Evolutionary conservation across 805 yeast species (phyloP), one percentile per base, ranked within the genome.

Genomic region (Komagataella ulmi): DNA sequence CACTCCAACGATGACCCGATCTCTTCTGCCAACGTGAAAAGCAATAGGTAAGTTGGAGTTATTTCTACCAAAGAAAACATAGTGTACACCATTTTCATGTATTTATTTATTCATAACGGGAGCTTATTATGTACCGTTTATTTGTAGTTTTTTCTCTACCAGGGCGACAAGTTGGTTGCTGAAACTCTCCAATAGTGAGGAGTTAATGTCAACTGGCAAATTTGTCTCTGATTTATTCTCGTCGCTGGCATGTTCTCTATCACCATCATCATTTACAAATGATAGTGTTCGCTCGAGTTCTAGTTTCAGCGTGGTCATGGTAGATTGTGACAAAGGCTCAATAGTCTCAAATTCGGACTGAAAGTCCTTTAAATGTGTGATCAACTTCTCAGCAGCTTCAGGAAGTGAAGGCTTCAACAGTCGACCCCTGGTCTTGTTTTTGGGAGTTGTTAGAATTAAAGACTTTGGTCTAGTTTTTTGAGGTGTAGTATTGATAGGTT

Each of bases 11-110:
- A 48, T 12, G 53, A 44, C 50, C 73, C 73, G n/a, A 67, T 70
- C 40, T 58, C 63, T 48, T 51, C 67, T 6, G 67, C 75, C 3
- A 53, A 59, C 1, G 61, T 72, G 19, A 66, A 64, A 51, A 70
- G 73, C 14, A 60, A 68, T 50, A 57, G 54, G 45, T 49, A 21
- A 51, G 21, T 17, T 5, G 24, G n/a, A n/a, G 18, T 24, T 6
- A 14, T 10, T 6, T 14, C 6, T 17, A 14, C 40, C n/a, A 30
- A 30, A 30, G 36, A 14, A 10, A 24, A 30, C 40, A 30, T 30
- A 30, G 40, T 30, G 14, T 30, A 30, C 40, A 30, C 40, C 40
- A 30, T 30, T 30, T 30, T 19, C 23, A 45, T 19, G 47, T 45
- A 19, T 45, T 45, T 18, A 19, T 18, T 45, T 45, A 18, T 45